Conservation (phyloP, 805 yeast species). For the Metschnikowia proteae region DNA sequence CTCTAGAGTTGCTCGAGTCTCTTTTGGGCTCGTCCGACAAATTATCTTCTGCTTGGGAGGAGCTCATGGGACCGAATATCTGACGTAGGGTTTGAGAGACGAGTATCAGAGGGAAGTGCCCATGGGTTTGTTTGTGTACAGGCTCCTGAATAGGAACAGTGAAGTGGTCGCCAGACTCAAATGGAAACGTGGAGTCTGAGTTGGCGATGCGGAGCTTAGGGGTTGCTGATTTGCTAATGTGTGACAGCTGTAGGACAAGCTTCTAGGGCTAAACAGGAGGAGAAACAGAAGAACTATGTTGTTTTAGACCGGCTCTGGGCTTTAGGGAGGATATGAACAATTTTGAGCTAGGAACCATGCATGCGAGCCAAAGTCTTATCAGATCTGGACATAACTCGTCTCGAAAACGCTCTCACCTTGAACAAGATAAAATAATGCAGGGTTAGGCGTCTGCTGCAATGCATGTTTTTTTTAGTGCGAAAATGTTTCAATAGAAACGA, state of each 20-base stretch:
- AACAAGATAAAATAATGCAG: slow-evolving; percentile 1
- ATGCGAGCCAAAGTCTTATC: slow-evolving; percentile 4
- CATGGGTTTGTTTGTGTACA: neutral
- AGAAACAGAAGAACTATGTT: neutral
- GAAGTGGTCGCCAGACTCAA: neutral
- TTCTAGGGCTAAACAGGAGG: neutral
- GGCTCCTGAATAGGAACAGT: neutral
- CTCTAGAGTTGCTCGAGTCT: neutral
- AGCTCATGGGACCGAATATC: neutral
- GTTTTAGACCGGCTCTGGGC: neutral
- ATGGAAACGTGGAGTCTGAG: neutral
- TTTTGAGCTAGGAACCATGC: neutral
- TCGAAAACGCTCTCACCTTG: slow-evolving; percentile 4
- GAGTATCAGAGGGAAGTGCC: neutral
- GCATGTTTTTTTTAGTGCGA: slow-evolving; percentile 4
- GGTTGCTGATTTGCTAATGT: neutral
- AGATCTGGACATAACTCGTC: slow-evolving; percentile 4
- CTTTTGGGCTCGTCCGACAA: slow-evolving; percentile 2
- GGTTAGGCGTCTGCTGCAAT: slow-evolving; percentile 3
- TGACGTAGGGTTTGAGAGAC: neutral
- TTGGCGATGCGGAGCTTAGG: neutral
- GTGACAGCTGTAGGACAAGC: neutral
- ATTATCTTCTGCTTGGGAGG: neutral
- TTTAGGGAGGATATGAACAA: neutral
- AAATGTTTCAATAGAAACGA: neutral